Evolutionary conservation across 441 rosid genomes (phyloP).

Genomic region (Pelargonium cotyledonis): DNA sequence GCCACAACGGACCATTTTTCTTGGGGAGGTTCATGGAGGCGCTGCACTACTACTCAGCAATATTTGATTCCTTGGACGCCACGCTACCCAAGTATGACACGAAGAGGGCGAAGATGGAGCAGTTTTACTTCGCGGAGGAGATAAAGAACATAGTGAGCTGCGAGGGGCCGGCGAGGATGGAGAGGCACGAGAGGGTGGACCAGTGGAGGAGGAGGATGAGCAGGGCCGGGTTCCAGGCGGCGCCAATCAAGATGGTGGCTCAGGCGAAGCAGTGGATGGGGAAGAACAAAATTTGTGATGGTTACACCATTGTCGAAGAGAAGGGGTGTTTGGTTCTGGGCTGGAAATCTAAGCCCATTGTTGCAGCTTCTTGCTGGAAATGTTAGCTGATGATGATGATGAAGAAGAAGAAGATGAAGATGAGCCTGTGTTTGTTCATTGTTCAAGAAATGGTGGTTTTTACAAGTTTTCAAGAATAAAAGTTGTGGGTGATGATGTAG

Average conservation of each 20-base stretch:
- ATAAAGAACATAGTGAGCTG: constrained; percentile 61
- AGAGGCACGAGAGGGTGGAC: constrained; percentile 55
- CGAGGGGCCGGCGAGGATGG: constrained; percentile 48
- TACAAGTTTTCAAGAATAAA: neutral
- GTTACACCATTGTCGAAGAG: constrained; percentile 51
- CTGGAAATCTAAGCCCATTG: constrained; percentile 54
- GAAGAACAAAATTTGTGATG: constrained; percentile 34
- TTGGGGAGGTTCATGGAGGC: constrained; percentile 63
- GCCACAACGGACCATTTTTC: constrained; percentile 60
- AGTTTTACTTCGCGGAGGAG: constrained; percentile 58
- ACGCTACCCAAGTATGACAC: constrained; percentile 59
- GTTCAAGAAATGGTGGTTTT: neutral
- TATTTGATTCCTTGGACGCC: constrained; percentile 46
- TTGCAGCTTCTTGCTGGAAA: constrained; percentile 65
- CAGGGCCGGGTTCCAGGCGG: constrained; percentile 62
- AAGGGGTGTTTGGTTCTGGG: constrained; percentile 62
- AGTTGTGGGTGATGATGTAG: neutral
- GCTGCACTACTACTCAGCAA: constrained; percentile 52
- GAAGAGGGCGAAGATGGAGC: constrained; percentile 54
- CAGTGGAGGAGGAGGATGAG: constrained; percentile 70
- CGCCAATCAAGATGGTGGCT: constrained; percentile 41
- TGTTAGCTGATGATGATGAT: constrained; percentile 22
- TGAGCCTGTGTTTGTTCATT: too few species aligned
- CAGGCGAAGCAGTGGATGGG: constrained; percentile 53
- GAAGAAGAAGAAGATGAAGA: too few species aligned